Evolutionary conservation across 768 basidiomycete genomes (phyloP).

Genomic region (Lactarius psammicola): DNA sequence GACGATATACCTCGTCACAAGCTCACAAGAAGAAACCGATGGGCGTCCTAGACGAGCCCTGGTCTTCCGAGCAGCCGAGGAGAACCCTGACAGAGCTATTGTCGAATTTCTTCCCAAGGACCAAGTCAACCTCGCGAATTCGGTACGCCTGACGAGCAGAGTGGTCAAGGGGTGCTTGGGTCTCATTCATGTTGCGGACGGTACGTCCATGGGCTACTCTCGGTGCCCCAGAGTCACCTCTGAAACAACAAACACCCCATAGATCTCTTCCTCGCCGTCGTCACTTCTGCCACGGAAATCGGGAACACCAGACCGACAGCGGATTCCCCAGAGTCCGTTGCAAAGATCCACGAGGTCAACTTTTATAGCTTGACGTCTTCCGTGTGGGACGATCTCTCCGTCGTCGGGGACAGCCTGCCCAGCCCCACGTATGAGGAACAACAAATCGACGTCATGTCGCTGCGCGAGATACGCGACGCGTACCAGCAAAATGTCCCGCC

Average conservation of each 20-base stretch:
- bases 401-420: constrained; percentile 51
- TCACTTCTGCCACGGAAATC: constrained; percentile 72
- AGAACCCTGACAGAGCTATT: constrained; percentile 59
- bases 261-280: constrained; percentile 86
- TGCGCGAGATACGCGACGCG: constrained; percentile 44
- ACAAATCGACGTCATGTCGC: constrained; percentile 44
- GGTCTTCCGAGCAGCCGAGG: constrained; percentile 64
- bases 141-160: constrained; percentile 67
- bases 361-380: constrained; percentile 87
- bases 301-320: constrained; percentile 67
- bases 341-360: constrained; percentile 81
- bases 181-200: constrained; percentile 68
- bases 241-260: neutral
- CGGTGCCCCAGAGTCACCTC: neutral
- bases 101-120: constrained; percentile 81
- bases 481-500: constrained; percentile 41
- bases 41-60: constrained; percentile 63
- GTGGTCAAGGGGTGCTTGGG: constrained; percentile 83
- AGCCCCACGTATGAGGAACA: constrained; percentile 55
- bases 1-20: constrained; percentile 69
- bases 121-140: constrained; percentile 63
- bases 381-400: constrained; percentile 75
- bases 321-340: constrained; percentile 61
- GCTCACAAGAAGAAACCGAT: constrained; percentile 59
- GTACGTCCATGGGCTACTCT: constrained; percentile 38